These are phyloP conservation scores for Chlorokybus atmophyticus DNA, from an alignment of 139 green algal species.

Conservation along the genomic window DNA sequence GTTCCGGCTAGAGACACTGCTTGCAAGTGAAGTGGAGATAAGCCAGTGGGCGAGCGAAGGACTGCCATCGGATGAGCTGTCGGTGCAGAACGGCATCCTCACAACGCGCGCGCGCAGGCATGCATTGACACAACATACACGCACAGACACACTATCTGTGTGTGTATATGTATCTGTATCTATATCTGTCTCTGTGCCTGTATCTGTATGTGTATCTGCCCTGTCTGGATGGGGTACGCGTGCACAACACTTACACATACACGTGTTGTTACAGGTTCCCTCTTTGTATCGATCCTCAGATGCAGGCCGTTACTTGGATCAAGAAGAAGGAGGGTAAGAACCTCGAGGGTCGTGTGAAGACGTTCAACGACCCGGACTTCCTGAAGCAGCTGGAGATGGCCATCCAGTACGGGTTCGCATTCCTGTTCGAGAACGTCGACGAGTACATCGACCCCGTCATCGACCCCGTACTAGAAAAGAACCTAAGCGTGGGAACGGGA, in stretches of 20 bases:
- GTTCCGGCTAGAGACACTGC: slow-evolving; percentile 58
- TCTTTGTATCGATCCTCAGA: slow-evolving; percentile 65
- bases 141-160: no score
- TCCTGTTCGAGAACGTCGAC: slow-evolving; percentile 78
- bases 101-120: slow-evolving; percentile 46
- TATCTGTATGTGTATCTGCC: no score
- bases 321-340: slow-evolving; percentile 63
- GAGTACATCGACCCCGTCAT: slow-evolving; percentile 86
- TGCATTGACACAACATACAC: no score
- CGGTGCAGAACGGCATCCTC: slow-evolving; percentile 73
- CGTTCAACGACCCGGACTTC: slow-evolving; percentile 76
- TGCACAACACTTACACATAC: no score
- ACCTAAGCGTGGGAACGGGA: slow-evolving; percentile 28
- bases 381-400: slow-evolving; percentile 83
- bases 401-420: slow-evolving; percentile 77
- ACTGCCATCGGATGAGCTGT: slow-evolving; percentile 63
- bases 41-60: slow-evolving; percentile 53
- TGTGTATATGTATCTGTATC: no score
- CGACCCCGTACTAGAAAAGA: slow-evolving; percentile 75
- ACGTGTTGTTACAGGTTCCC: no score
- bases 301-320: slow-evolving; percentile 72
- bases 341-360: slow-evolving; percentile 70
- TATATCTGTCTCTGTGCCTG: no score
- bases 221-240: no score
- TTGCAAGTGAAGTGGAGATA: slow-evolving; percentile 61